A percentile compares a stretch with the other conserved stretches of the same genome.
Evolutionary conservation across 1,284 basidiomycete genomes (phyloP).

Genomic region (Kwoniella shivajii): DNA sequence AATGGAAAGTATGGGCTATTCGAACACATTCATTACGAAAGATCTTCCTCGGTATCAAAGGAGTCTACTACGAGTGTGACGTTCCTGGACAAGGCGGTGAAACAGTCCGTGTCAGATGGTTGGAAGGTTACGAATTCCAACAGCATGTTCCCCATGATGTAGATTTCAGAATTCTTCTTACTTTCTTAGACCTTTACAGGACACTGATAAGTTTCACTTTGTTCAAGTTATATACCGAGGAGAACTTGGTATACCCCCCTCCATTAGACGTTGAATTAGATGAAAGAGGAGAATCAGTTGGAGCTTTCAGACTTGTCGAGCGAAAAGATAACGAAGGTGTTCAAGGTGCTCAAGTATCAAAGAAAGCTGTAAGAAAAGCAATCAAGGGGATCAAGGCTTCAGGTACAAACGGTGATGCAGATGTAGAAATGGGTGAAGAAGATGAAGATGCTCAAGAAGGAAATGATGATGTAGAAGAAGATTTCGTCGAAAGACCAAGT

Average conservation of each 20-base stretch:
- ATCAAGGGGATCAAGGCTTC: conserved; percentile 56
- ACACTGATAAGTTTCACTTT: conserved; percentile 93
- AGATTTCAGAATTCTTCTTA: conserved; percentile 97
- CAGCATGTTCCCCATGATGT: conserved; percentile 94
- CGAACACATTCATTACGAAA: conserved; percentile 83
- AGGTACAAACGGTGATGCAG: conserved; percentile 36
- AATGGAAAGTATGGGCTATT: conserved; percentile 87
- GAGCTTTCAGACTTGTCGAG: conserved; percentile 80
- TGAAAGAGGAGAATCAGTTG: conserved; percentile 84
- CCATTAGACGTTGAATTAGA: conserved; percentile 83
- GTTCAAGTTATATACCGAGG: conserved; percentile 97
- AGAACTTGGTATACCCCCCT: conserved; percentile 91
- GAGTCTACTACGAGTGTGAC: conserved; percentile 97
- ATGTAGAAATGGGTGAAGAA: conserved; percentile 46
- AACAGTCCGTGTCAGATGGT: conserved; percentile 78
- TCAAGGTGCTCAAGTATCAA: conserved; percentile 37
- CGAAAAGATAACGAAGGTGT: conserved; percentile 55
- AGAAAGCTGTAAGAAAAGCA: conserved; percentile 56
- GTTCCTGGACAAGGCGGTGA: conserved; percentile 73
- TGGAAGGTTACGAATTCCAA: conserved; percentile 97
- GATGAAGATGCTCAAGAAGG: conserved; percentile 56
- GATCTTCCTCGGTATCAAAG: conserved; percentile 96
- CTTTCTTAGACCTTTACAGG: conserved; percentile 98
- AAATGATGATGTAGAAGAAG: conserved; percentile 58
- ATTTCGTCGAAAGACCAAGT: conserved; percentile 61